Evolutionary conservation across 352 stramenopile species (phyloP).

Genomic region (Pythium rishiriense): DNA sequence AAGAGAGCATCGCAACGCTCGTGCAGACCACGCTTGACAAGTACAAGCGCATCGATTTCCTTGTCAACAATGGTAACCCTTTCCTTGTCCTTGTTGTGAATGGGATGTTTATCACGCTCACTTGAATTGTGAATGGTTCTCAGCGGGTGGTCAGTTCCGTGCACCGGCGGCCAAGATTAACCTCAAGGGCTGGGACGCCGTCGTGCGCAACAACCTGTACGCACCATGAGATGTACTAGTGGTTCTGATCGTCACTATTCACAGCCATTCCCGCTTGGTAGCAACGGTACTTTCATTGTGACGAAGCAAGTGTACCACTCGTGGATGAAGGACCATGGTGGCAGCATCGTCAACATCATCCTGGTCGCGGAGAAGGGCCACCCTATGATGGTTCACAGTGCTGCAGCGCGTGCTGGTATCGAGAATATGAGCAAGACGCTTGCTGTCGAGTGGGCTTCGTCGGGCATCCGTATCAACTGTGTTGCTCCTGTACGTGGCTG

Average conservation of each 20-base stretch:
- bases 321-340: conserved; percentile 83
- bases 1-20: conserved; percentile 64
- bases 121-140: not conserved
- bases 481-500: conserved; percentile 68
- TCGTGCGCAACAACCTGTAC: conserved; percentile 91
- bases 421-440: conserved; percentile 94
- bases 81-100: not conserved
- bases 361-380: conserved; percentile 89
- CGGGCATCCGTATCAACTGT: conserved; percentile 90
- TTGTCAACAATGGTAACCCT: conserved; percentile 89
- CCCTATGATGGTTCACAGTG: conserved; percentile 84
- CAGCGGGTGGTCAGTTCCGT: conserved; percentile 90
- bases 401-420: conserved; percentile 85
- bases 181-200: conserved; percentile 87
- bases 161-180: conserved; percentile 85
- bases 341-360: conserved; percentile 90
- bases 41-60: conserved; percentile 82
- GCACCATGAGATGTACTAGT: not conserved
- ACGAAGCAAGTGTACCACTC: conserved; percentile 79
- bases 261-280: no score
- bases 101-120: not conserved
- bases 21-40: conserved; percentile 60
- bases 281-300: conserved; percentile 83
- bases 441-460: conserved; percentile 90
- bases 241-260: no score